Percentiles rank a stretch among this genome's conserved stretches.
phyloP scores from a whole-genome alignment of 371 early-diverging fungal genomes.

The Synchytrium microbalum region DNA sequence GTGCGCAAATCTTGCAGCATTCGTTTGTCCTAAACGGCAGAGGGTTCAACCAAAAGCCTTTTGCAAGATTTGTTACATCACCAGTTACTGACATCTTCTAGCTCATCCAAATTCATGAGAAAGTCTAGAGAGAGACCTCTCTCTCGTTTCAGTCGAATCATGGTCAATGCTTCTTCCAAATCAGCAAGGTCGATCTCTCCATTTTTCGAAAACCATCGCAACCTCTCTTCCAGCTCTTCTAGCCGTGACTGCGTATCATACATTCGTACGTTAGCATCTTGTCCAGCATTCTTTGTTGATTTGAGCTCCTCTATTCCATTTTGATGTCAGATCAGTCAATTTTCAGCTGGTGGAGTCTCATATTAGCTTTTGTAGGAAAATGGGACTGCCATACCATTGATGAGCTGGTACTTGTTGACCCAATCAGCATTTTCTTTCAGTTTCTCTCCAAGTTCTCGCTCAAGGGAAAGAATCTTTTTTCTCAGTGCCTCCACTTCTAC shows the following conservation, averaged over 20 bases:
- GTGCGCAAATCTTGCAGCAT: conserved; percentile 33
- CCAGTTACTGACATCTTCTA: conserved; percentile 17
- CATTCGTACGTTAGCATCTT: conserved; percentile 14
- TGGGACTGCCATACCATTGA: conserved; percentile 23
- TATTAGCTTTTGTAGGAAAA: too few species aligned
- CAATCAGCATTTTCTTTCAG: conserved; percentile 20
- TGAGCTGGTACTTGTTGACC: conserved; percentile 12
- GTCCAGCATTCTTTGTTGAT: conserved; percentile 18
- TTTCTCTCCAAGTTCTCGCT: conserved; percentile 12
- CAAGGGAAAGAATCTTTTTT: conserved; percentile 16
- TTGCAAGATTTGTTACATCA: not conserved
- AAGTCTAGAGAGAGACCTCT: conserved; percentile 31
- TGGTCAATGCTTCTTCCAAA: conserved; percentile 39
- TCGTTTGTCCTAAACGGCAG: conserved; percentile 31
- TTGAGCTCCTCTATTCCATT: conserved; percentile 10
- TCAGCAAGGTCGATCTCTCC: conserved; percentile 31
- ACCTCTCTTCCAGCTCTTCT: conserved; percentile 24
- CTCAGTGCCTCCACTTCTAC: conserved; percentile 8
- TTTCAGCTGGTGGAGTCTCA: not conserved
- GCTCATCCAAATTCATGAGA: conserved; percentile 23
- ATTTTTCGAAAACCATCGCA: conserved; percentile 19
- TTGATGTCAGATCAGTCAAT: not conserved
- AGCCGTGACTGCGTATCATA: conserved; percentile 29
- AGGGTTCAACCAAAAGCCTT: not conserved
- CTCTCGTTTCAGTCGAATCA: conserved; percentile 26